These are phyloP conservation scores for Ceratopteris richardii DNA, from an alignment of 75 land plant species.

Conservation along the genomic window DNA sequence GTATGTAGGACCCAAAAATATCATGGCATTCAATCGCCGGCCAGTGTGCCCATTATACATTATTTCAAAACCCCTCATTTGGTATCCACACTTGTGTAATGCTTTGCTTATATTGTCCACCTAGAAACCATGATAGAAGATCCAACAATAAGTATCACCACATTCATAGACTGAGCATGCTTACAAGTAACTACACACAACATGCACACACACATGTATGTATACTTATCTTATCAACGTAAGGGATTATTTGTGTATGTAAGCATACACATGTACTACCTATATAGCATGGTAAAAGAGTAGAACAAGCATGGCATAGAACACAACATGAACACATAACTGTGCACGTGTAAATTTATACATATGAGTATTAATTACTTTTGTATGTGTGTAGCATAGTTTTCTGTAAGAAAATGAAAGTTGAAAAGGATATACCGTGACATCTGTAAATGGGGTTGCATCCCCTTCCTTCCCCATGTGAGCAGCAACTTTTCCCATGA, in stretches of 20 bases:
- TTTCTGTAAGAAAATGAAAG: neutral
- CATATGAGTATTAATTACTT: too few species aligned
- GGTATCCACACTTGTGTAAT: conserved; percentile 96
- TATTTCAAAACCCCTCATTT: conserved; percentile 98
- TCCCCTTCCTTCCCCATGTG: conserved; percentile 99
- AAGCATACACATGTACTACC: too few species aligned
- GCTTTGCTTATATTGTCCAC: conserved; percentile 98
- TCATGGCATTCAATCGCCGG: conserved; percentile 71
- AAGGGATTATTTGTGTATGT: too few species aligned
- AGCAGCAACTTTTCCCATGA: conserved; percentile 99
- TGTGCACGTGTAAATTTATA: neutral
- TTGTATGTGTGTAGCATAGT: too few species aligned
- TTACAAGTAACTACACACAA: too few species aligned
- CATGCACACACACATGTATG: too few species aligned
- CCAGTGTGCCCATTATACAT: conserved; percentile 99
- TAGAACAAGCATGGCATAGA: too few species aligned
- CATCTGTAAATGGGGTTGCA: conserved; percentile 99
- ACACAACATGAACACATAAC: neutral
- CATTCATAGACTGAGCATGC: too few species aligned
- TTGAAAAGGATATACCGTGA: conserved; percentile 57
- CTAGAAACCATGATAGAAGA: conserved; percentile 26
- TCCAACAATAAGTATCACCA: too few species aligned
- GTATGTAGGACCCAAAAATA: conserved; percentile 97
- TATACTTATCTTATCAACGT: too few species aligned
- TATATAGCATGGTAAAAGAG: too few species aligned